These are phyloP conservation scores for Macrocybe gigantea DNA, from an alignment of 768 basidiomycete genomes.

Conservation along the genomic window DNA sequence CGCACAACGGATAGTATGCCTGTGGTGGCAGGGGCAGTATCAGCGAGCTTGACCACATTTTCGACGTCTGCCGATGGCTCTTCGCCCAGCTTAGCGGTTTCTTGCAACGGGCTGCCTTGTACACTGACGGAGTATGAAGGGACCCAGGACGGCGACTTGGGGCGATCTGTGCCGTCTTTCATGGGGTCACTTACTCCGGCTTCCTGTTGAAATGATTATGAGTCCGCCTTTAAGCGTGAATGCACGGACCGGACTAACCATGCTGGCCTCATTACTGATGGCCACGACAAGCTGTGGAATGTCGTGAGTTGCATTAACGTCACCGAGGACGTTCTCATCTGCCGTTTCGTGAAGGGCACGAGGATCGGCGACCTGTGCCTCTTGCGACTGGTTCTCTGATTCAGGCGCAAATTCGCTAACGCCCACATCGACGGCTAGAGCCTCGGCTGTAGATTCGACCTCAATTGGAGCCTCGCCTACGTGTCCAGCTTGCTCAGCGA, in stretches of 20 bases:
- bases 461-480: not conserved
- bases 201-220: no score
- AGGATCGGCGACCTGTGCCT: no score
- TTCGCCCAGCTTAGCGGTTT: conserved; percentile 8
- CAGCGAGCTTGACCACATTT: not conserved
- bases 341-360: no score
- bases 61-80: conserved; percentile 1
- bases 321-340: no score
- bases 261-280: conserved; percentile 2
- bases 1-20: not conserved
- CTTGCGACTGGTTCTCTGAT: no score
- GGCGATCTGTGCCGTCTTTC: conserved; percentile 8
- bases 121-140: conserved; percentile 28
- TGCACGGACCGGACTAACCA: conserved; percentile 2
- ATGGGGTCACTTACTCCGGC: no score
- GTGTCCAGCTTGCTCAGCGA: not conserved
- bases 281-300: conserved; percentile 8
- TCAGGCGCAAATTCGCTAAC: no score
- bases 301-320: not conserved
- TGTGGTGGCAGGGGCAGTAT: not conserved
- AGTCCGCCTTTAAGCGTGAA: no score
- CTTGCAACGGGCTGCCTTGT: conserved; percentile 21
- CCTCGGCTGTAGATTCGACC: no score
- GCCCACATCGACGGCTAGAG: no score
- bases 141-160: conserved; percentile 26